Base-by-base conservation (phyloP, 129 eudicot genomes). In the Pittosporum tobira region DNA sequence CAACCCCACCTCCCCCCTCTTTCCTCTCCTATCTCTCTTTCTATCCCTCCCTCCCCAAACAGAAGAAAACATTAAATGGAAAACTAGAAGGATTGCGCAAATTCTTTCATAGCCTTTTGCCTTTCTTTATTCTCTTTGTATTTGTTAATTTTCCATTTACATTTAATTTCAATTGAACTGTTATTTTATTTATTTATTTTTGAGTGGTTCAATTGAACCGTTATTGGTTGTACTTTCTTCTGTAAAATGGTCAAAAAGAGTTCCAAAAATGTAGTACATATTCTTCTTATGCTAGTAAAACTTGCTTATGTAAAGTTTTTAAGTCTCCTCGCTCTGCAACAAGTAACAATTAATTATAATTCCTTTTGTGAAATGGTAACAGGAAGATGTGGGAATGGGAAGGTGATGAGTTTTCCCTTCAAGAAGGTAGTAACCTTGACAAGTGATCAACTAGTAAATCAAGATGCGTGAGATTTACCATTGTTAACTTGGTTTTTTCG, bases 361-460 rank as follows among this genome's bases (percentile, higher is more conserved):
- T 61, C 11, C 4, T 46, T 34, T 48, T 44, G 65, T 50, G 49
- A 64, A 63, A 52, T 78, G 69, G 19, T 65, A 61, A 69, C 70
- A 80, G 81, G 47, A 71, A 78, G 60, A 77, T 68, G 86, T 81
- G 94, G 96, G 89, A 78, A 44, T 88, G 94, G 94, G 77, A 74
- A 42, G 67, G 72, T 45, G 77, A 71, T 25, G 86, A 73, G 43
- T 83, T 77, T 46, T 40, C 57, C 65, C 66, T 87, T 55, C 75
- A 75, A 70, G 77, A 80, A 54, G 71, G 77, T 64, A 48, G 66
- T 60, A 61, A 57, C 48, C 65, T 61, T 34, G 71, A 74, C 67
- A 38, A 62, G 61, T 20, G 30, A n/a, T 11, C 37, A n/a, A 28
- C 40, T 20, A 24, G 38, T 7, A 18, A 20, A 18, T 27, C 1